Evolutionary conservation across 129 eudicot genomes (phyloP).

Genomic region (Pulicaria dysenterica): DNA sequence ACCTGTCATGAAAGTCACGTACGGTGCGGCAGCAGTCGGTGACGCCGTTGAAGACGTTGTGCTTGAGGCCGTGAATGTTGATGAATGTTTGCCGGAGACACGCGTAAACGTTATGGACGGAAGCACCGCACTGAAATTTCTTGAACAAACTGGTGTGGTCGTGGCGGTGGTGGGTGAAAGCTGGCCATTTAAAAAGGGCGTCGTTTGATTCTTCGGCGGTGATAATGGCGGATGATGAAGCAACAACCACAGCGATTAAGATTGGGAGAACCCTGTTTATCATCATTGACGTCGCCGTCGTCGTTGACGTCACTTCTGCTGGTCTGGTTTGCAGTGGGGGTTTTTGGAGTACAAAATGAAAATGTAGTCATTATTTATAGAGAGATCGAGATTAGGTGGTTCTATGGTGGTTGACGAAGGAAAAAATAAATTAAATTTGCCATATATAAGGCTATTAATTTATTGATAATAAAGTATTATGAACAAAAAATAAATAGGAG

Average conservation of each 20-base stretch:
- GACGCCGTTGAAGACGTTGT: neutral
- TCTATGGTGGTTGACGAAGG: neutral
- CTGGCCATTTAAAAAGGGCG: conserved; percentile 21
- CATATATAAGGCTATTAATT: too few relatives aligned
- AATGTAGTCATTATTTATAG: neutral
- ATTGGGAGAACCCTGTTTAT: conserved; percentile 9
- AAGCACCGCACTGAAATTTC: conserved; percentile 11
- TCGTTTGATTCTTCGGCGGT: neutral
- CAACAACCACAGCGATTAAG: neutral
- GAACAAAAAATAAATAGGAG: too few relatives aligned
- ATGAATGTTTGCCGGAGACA: conserved; percentile 27
- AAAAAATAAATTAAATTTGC: neutral
- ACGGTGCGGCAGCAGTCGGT: conserved; percentile 27
- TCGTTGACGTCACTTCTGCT: neutral
- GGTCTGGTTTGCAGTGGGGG: neutral
- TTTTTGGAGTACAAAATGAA: conserved; percentile 5
- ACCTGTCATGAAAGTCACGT: conserved; percentile 7
- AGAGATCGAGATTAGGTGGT: neutral
- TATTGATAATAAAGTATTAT: too few relatives aligned
- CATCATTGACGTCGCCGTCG: neutral
- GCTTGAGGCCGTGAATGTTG: conserved; percentile 4
- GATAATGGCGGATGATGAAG: conserved; percentile 22
- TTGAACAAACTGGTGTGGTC: neutral
- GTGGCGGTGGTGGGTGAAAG: conserved; percentile 15
- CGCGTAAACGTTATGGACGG: conserved; percentile 29